Base-by-base conservation (phyloP, 2,329 filamentous ascomycete genomes). In the Lasiodiplodia sp. region DNA sequence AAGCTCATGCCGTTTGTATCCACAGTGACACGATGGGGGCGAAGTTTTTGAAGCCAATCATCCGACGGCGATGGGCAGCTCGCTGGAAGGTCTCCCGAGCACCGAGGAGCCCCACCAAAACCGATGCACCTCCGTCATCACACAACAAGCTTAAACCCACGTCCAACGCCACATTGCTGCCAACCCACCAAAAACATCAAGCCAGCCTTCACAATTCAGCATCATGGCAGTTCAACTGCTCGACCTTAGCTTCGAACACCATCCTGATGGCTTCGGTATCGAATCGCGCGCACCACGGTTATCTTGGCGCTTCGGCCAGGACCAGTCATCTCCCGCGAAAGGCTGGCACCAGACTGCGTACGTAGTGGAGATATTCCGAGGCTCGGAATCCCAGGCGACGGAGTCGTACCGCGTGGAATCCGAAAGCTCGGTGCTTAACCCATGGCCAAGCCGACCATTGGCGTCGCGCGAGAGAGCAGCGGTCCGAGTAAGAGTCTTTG, bases 321-420 rank as follows among this genome's bases (percentile, higher is more conserved):
- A 76, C 3, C 80, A 81, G 2, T 34, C 31, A 2, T 73, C 77
- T 7, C 55, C n/a, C n/a, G 78, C 75, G 8, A 55, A 74, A 0
- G 73, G 82, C 69, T 86, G 83, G 83, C 75, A 77, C 4, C 84
- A 86, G 70, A 76, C 72, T 6, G 73, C 77, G 8, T 86, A 86
- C 53, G 82, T 83, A 4, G 70, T 86, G 3, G 80, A 85, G 67
- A 74, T 86, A 68, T 58, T 1, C 28, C 49, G 7, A 1, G 18
- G 52, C 31, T 12, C 16, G 37, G 31, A 40, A 1, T 34, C 31
- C 7, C 31, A 34, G 8, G 31, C 31, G 34, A 12, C 55, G 2
- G 28, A 38, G 2, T 58, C 37, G 2, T 58, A 76, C 72, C 69
- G 75, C 51, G 71, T 78, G 68, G 78, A 79, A 14, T 80, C 81